Evolutionary conservation across 306 rosid genomes (phyloP).

Genomic region (Begonia peltatifolia): DNA sequence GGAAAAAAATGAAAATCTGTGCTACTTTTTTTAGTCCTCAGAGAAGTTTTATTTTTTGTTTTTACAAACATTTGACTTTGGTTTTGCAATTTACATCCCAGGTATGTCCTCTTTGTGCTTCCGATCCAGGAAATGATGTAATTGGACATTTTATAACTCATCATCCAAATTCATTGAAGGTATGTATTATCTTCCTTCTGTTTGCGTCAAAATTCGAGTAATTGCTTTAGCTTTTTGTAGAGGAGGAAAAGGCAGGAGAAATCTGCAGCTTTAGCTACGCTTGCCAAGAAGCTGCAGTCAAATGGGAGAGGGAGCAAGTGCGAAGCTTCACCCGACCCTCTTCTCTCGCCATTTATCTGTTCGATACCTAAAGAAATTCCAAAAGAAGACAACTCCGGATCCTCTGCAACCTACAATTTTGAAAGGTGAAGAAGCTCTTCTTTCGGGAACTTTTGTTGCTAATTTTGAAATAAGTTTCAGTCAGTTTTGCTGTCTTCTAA

Average conservation of each 20-base stretch:
- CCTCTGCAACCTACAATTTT: conserved; percentile 12
- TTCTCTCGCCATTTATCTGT: conserved; percentile 56
- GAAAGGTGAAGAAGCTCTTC: conserved; percentile 27
- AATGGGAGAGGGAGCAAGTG: conserved; percentile 28
- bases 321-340: conserved; percentile 60
- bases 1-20: no score
- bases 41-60: not conserved
- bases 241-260: conserved; percentile 51
- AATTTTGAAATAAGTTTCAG: no score
- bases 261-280: conserved; percentile 34
- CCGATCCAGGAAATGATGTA: conserved; percentile 57
- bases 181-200: conserved; percentile 3
- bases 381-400: conserved; percentile 16
- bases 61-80: conserved; percentile 3
- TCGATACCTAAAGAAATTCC: conserved; percentile 14
- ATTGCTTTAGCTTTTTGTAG: conserved; percentile 17
- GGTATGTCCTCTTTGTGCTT: conserved; percentile 96
- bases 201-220: no score
- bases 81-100: conserved; percentile 17
- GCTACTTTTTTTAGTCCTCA: no score
- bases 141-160: conserved; percentile 46
- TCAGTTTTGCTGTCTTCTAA: no score
- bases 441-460: no score
- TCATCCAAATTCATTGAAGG: conserved; percentile 62
- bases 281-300: conserved; percentile 29